Conservation (phyloP, 2,329 filamentous ascomycete genomes). For the Camillea tinctor region DNA sequence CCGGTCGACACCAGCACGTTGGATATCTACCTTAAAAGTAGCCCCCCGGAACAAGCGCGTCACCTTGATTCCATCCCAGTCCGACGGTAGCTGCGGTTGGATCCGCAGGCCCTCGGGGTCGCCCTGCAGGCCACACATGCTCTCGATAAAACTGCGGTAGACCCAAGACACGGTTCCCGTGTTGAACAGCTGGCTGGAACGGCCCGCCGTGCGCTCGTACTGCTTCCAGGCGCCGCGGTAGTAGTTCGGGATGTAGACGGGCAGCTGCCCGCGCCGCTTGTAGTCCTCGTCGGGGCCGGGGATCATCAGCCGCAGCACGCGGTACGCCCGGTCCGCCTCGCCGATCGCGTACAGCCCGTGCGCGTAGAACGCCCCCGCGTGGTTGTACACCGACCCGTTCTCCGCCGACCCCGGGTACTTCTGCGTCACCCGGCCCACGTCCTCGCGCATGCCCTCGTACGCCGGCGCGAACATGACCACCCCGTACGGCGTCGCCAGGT, state of each 20-base stretch:
- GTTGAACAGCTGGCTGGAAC: constrained; percentile 58
- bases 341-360: constrained; percentile 52
- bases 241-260: constrained; percentile 59
- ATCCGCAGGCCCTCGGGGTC: constrained; percentile 46
- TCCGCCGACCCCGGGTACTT: constrained; percentile 58
- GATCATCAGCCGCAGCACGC: constrained; percentile 51
- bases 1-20: constrained; percentile 36
- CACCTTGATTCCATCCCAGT: constrained; percentile 48
- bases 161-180: constrained; percentile 58
- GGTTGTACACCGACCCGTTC: constrained; percentile 59
- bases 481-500: constrained; percentile 53
- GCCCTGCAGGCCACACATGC: constrained; percentile 52
- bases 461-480: constrained; percentile 56
- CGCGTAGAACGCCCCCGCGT: constrained; percentile 54
- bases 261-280: constrained; percentile 52
- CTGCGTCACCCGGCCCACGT: constrained; percentile 57
- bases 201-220: constrained; percentile 51
- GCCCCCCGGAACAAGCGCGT: constrained; percentile 50
- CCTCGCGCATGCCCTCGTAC: constrained; percentile 55
- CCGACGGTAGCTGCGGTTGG: constrained; percentile 49
- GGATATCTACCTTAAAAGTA: constrained; percentile 46
- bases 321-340: constrained; percentile 49
- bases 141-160: constrained; percentile 55
- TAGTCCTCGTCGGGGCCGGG: constrained; percentile 53
- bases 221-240: constrained; percentile 51